A percentile compares a stretch with the other conserved stretches of the same genome.
These are phyloP conservation scores for Rhipidocladum racemiflorum DNA, from an alignment of 176 grass and related monocot species.

Conservation along the genomic window DNA sequence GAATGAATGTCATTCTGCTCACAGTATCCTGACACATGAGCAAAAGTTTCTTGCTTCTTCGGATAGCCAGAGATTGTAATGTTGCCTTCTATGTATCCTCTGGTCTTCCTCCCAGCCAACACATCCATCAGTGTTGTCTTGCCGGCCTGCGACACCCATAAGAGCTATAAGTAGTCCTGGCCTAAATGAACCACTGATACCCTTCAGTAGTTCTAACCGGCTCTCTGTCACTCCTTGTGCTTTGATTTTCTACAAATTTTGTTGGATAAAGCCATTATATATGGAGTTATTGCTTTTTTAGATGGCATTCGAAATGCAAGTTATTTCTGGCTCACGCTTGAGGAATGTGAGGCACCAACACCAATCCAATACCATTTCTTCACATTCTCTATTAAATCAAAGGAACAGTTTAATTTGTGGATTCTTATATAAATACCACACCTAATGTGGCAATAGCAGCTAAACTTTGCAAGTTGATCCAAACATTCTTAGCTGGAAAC, in stretches of 20 bases:
- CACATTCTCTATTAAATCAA: slow-evolving; percentile 54
- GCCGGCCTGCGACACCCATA: slow-evolving; percentile 84
- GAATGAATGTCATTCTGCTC: slow-evolving; percentile 89
- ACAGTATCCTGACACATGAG: slow-evolving; percentile 78
- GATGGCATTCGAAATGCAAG: background rate
- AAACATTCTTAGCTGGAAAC: background rate
- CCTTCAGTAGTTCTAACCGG: slow-evolving; percentile 62
- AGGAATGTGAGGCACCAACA: slow-evolving; percentile 64
- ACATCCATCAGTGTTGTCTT: slow-evolving; percentile 90
- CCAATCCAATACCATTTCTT: slow-evolving; percentile 92
- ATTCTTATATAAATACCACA: background rate
- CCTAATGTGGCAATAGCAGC: background rate
- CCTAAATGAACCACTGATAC: slow-evolving; percentile 73
- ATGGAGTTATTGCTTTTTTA: background rate
- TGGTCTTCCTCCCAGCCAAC: slow-evolving; percentile 64
- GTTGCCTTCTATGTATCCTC: slow-evolving; percentile 70
- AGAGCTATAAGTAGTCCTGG: slow-evolving; percentile 78
- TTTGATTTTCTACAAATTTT: slow-evolving; percentile 71
- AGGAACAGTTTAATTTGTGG: background rate
- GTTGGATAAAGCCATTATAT: slow-evolving; percentile 10
- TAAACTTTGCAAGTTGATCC: background rate
- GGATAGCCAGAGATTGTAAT: slow-evolving; percentile 73
- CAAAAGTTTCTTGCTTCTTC: slow-evolving; percentile 89
- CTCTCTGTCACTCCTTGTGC: slow-evolving; percentile 59
- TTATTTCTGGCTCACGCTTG: slow-evolving; percentile 42